These are phyloP conservation scores for Monilinia fructicola DNA, from an alignment of 2,329 filamentous ascomycete species.

Conservation along the genomic window DNA sequence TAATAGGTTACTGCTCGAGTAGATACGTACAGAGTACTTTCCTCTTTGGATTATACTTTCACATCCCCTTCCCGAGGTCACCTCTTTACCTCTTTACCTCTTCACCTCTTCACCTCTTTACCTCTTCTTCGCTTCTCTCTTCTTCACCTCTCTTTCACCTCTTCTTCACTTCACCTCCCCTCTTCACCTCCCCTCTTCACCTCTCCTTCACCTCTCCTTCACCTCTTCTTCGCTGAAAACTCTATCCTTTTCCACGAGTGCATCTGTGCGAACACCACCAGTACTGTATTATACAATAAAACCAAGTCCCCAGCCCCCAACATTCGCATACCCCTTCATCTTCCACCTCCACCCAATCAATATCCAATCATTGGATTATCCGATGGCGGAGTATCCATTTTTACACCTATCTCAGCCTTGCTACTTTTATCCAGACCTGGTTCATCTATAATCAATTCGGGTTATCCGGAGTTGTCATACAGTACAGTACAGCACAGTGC, in stretches of 20 bases:
- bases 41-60: background rate
- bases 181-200: too few species aligned
- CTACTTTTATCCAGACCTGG: background rate
- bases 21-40: too few species aligned
- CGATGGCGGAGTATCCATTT: constrained; percentile 16
- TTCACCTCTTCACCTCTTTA: too few species aligned
- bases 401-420: constrained; percentile 10
- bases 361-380: constrained; percentile 16
- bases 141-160: background rate
- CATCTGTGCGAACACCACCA: background rate
- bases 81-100: too few species aligned
- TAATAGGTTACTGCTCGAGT: too few species aligned
- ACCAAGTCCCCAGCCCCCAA: constrained; percentile 14
- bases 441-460: background rate
- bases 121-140: background rate
- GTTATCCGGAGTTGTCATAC: background rate
- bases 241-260: background rate
- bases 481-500: too few species aligned
- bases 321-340: background rate
- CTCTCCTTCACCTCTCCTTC: too few species aligned
- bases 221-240: background rate
- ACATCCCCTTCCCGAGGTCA: too few species aligned
- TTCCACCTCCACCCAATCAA: constrained; percentile 6
- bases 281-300: background rate
- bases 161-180: background rate